Evolutionary conservation across 768 basidiomycete species (phyloP).

Genomic region (Jaapia argillacea): DNA sequence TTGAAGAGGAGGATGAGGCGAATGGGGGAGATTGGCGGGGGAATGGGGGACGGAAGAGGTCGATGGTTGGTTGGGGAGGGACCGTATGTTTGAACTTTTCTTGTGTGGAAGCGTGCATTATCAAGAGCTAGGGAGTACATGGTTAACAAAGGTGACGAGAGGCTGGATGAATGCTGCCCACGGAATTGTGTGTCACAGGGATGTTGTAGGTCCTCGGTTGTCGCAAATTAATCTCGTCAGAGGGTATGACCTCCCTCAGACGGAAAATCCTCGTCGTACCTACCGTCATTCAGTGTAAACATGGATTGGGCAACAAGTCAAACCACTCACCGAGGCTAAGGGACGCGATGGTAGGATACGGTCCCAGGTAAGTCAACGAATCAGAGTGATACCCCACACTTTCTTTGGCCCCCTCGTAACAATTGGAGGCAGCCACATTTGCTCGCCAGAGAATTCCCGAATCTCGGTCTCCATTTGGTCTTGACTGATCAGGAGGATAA

Average conservation of each 20-base stretch:
- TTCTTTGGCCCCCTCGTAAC: constrained; percentile 75
- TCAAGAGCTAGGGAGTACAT: constrained; percentile 42
- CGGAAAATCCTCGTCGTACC: constrained; percentile 65
- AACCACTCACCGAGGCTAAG: constrained; percentile 56
- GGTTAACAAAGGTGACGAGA: constrained; percentile 1
- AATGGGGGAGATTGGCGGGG: constrained; percentile 13
- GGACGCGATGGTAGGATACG: constrained; percentile 80
- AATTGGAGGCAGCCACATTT: constrained; percentile 80
- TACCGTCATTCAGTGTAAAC: constrained; percentile 14
- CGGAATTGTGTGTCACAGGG: constrained; percentile 71
- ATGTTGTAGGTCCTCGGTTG: constrained; percentile 68
- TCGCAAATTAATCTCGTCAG: constrained; percentile 44
- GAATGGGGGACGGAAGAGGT: constrained; percentile 58
- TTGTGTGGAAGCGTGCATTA: constrained; percentile 83
- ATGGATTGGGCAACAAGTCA: neutral
- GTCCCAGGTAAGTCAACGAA: constrained; percentile 72
- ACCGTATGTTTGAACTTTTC: constrained; percentile 76
- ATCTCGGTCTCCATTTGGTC: constrained; percentile 5
- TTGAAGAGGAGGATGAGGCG: constrained; percentile 9
- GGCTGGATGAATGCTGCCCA: constrained; percentile 14
- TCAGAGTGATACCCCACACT: constrained; percentile 80
- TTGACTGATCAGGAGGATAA: constrained; percentile 10
- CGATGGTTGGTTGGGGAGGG: constrained; percentile 61
- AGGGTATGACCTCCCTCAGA: constrained; percentile 67
- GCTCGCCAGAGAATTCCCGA: constrained; percentile 46